Evolutionary conservation across 495 filamentous ascomycete genomes (phyloP), one percentile per base, ranked within the genome.

Genomic region (Elasticomyces elasticus): DNA sequence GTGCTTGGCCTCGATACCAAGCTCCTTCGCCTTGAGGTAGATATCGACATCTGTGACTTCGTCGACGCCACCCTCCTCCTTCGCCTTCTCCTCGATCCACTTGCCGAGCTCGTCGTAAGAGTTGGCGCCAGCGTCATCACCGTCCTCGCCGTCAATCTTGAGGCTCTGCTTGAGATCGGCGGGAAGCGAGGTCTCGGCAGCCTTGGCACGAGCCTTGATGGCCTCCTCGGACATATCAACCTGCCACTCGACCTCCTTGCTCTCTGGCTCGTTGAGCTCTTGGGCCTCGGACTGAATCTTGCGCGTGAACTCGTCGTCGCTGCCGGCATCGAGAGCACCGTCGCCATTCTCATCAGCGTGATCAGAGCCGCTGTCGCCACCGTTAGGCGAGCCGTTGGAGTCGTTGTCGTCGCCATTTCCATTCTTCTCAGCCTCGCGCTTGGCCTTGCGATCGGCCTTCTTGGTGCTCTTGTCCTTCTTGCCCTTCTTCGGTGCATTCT

Each of bases 211-310:
- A 59, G 91, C 90, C 71, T 83, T 88, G 76, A 98, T 85, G 59
- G 92, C 92, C 66, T 89, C 90, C 62, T 86, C 87, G 54, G 90
- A 95, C 70, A 91, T 85, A 67, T 98, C 92, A 50, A 96, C 87
- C 42, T 87, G 83, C 92, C 92, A 98, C 49, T 94, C 79, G 56
- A 91, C 85, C 49, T 95, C 89, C 65, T 89, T 84, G 60, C 83
- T 67, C 24, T 71, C 70, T 46, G 94, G 79, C 38, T 78, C 79
- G 69, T 86, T 79, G 52, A 95, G 80, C 37, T 78, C 79, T 69
- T 88, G 79, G 55, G 89, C 89, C 61, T 83, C 85, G 54, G 81
- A 76, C 60, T 88, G 88, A 73, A 95, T 92, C 62, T 83, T 85
- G 64, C 88, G 87, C 61, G 87, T 95, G 56, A 95, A 74, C 66